Conservation (phyloP, 441 rosid genomes). For the Bruguiera hainesii region DNA sequence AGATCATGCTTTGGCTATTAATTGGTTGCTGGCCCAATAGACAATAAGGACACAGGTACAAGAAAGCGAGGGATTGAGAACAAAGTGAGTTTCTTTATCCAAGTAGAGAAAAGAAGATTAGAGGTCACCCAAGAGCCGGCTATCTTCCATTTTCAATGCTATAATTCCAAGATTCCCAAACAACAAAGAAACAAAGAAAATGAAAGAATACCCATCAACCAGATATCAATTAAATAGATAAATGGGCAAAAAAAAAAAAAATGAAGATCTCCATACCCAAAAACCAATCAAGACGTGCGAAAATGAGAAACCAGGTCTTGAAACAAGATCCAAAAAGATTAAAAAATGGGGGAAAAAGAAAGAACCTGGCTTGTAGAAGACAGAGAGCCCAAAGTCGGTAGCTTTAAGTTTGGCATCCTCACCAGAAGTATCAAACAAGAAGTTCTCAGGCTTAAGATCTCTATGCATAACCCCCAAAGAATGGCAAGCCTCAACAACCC, state of each 20-base stretch:
- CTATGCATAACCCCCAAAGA: constrained; percentile 73
- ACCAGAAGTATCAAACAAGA: constrained; percentile 47
- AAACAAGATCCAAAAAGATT: too few species aligned
- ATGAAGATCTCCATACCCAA: neutral
- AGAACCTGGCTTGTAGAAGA: constrained; percentile 62
- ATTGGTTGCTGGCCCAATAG: too few species aligned
- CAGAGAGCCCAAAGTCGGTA: constrained; percentile 65
- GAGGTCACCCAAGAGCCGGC: too few species aligned
- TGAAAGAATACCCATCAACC: neutral
- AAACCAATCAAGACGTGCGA: constrained; percentile 1
- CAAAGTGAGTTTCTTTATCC: too few species aligned
- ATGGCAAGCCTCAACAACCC: constrained; percentile 58
- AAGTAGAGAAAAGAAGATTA: neutral
- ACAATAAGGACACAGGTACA: too few species aligned
- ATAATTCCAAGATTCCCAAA: neutral
- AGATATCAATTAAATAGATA: neutral
- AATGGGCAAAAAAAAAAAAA: neutral
- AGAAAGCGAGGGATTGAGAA: too few species aligned
- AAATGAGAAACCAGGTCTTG: too few species aligned
- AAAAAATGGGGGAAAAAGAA: too few species aligned
- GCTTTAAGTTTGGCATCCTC: constrained; percentile 59
- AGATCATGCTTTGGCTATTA: too few species aligned
- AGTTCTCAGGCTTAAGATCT: constrained; percentile 74
- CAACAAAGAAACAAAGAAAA: neutral
- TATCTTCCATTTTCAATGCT: neutral